Base-by-base conservation (phyloP, 1,139 yeast species). In the Yamadazyma siamensis region DNA sequence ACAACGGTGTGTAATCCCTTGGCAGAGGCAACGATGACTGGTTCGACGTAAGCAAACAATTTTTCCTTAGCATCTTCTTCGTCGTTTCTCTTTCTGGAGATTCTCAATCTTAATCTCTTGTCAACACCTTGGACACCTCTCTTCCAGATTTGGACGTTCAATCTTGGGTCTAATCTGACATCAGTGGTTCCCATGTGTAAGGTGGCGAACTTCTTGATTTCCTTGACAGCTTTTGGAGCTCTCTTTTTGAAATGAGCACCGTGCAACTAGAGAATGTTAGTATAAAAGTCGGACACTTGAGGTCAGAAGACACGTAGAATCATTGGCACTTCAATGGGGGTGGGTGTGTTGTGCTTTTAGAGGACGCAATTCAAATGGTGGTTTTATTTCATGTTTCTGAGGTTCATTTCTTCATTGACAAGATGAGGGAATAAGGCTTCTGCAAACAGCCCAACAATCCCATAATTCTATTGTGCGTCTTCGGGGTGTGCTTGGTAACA, bases 51-150 rank as follows among this genome's bases (percentile, higher is more conserved):
- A 56, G 98, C 89, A 79, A 87, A 94, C 68, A 94, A 82, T 73
- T 89, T 88, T 77, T 88, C 94, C 82, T 85, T 85, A 63, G 98
- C 97, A 69, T 88, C 91, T 80, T 94, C 98, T 78, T 91, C 98
- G 72, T 94, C 97, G 80, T 91, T 91, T 80, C 97, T 87, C 91
- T 85, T 91, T 87, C 98, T 89, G 47, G 97, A 88, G 75, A 94
- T 89, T 79, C 96, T 89, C 70, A 94, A 80, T 80, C 99, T 88
- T 74, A 94, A 68, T 81, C 96, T 89, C 85, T 75, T 77, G 70
- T 95, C 95, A 61, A 87, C 95, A 76, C 96, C 96, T 81, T 89
- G 91, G 76, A 94, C 83, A 78, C 99, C 99, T 78, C 95, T 88
- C 74, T 87, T 85, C 98, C 98, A 94, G 75, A 94, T 78, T 68